Conservation (phyloP, 1,139 yeast genomes). For the Spencermartinsiella ligniputridi region DNA sequence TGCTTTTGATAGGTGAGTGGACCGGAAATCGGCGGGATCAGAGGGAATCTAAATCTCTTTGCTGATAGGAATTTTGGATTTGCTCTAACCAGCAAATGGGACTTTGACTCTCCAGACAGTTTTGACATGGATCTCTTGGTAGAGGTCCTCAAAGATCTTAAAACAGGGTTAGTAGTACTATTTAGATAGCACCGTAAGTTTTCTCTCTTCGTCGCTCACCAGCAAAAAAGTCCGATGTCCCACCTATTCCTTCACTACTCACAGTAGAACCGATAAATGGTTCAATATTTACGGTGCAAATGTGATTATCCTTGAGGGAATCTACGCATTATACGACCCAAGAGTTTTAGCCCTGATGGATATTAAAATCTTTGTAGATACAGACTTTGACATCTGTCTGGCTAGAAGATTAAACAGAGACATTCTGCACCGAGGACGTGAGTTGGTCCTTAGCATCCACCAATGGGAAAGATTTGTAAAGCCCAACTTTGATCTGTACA, state of each 20-base stretch:
- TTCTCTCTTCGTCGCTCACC: constrained; percentile 26
- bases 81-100: constrained; percentile 48
- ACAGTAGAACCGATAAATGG: constrained; percentile 64
- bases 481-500: constrained; percentile 78
- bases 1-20: constrained; percentile 48
- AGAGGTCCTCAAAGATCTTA: constrained; percentile 59
- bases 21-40: too few species aligned
- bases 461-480: constrained; percentile 93
- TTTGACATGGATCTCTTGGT: constrained; percentile 71
- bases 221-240: constrained; percentile 65
- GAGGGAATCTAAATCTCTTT: not conserved
- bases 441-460: constrained; percentile 68
- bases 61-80: not conserved
- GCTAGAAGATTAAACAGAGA: constrained; percentile 86
- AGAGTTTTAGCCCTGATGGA: constrained; percentile 74
- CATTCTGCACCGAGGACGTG: constrained; percentile 80
- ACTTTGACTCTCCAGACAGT: constrained; percentile 82
- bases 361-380: constrained; percentile 84
- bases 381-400: constrained; percentile 86
- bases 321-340: constrained; percentile 73
- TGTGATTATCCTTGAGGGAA: constrained; percentile 87
- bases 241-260: constrained; percentile 74
- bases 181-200: too few species aligned
- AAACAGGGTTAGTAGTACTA: constrained; percentile 43
- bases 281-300: constrained; percentile 91